Evolutionary conservation across 345 rosid species (phyloP).

Genomic region (Xanthoceras sorbifolium): DNA sequence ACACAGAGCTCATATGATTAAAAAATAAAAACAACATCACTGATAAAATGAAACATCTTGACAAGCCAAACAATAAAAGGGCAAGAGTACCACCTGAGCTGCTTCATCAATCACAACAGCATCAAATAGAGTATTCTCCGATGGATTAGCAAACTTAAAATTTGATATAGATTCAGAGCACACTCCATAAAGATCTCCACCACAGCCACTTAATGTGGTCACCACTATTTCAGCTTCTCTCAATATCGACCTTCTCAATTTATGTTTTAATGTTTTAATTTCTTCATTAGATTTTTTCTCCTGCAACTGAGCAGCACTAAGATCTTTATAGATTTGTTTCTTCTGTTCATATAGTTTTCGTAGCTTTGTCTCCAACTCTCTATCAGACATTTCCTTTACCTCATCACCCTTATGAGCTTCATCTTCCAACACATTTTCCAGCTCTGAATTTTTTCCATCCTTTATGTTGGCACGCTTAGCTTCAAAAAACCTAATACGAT

Average conservation of each 20-base stretch:
- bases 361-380: constrained; percentile 63
- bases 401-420: constrained; percentile 46
- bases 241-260: constrained; percentile 74
- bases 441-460: constrained; percentile 57
- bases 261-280: constrained; percentile 64
- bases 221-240: constrained; percentile 96
- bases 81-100: constrained; percentile 66
- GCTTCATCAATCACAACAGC: constrained; percentile 97
- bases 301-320: constrained; percentile 75
- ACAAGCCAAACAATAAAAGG: constrained; percentile 28
- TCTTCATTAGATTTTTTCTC: constrained; percentile 78
- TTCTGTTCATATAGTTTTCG: constrained; percentile 78
- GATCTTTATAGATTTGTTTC: constrained; percentile 80
- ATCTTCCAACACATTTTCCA: constrained; percentile 45
- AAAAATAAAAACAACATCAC: constrained; percentile 16
- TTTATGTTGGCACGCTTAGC: constrained; percentile 83
- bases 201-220: constrained; percentile 94
- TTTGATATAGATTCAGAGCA: constrained; percentile 81
- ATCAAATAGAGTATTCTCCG: constrained; percentile 84
- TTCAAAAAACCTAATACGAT: constrained; percentile 71
- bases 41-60: constrained; percentile 20
- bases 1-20: constrained; percentile 19
- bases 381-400: constrained; percentile 61
- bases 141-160: constrained; percentile 68
- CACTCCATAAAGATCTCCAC: constrained; percentile 93